Base-by-base conservation (phyloP, 1,284 basidiomycete species). In the Trichosporon ovoides region DNA sequence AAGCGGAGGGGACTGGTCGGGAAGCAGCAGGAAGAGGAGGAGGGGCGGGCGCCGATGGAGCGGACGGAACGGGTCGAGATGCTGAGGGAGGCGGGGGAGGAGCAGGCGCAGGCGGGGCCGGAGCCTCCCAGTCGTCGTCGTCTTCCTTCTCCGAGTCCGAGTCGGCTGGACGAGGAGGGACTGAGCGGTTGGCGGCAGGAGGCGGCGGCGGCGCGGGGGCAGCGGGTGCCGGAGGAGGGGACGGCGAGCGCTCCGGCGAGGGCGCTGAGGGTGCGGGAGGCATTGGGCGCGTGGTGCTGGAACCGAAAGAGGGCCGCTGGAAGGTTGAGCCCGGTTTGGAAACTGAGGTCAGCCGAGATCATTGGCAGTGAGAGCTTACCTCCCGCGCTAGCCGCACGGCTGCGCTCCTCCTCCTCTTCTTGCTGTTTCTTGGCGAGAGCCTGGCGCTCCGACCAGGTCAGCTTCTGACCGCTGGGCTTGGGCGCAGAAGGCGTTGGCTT, bases 371-470 rank as follows among this genome's bases (percentile, higher is more conserved):
- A 5, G 9, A 31, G 33, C 49, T 19, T 33, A 37, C 75, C 76
- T 22, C 78, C 79, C 22, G 73, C 59, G 34, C 67, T 69, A 1
- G 76, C 75, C 3, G 87, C 87, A 46, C 81, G 80, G 67, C 88
- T 90, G 24, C 79, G 80, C 3, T 81, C 80, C 60, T 90, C 89
- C 61, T 96, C 92, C 68, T 89, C 89, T 66, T 87, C 88, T 11
- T 82, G 80, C 67, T 91, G 87, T 69, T 87, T 87, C 81, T 92
- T 93, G 3, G 90, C 87, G 33, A 87, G 78, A 0, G 89, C 91
- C 72, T 95, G 91, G 37, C 92, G 81, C 74, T 95, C 88, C 61
- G 84, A 87, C 92, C 92, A 95, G 0, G 91, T 93, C 56, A 94
- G 77, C 73, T 91, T 92, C 80, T 89, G 88, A 10, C 55, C 48